Evolutionary conservation across 352 stramenopile genomes (phyloP), one percentile per base, ranked within the genome.

Genomic region (Phytophthora niederhauseri): DNA sequence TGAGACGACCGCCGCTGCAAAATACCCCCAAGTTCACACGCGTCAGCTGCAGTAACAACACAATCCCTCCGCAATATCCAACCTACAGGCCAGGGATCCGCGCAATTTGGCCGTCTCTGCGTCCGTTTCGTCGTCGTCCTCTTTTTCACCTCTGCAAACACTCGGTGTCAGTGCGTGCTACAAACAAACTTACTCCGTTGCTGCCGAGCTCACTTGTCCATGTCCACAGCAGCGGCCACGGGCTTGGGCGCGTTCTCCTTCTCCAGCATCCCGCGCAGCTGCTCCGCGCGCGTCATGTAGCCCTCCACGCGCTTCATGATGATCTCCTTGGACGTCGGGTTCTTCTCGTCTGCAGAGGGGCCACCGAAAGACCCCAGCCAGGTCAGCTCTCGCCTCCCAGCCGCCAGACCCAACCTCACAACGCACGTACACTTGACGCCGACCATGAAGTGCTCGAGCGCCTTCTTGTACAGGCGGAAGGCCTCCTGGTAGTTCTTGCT

Each of bases 21-120:
- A 20, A 2, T 6, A 17, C 17, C 41, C 41, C 36, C 17, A 54
- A 19, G 49, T 30, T 26, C 5, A 22, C 26, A 53, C 69, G n/a
- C 61, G 28, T 50, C 46, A 14, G 20, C n/a, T 19, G 54, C 34
- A 43, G 34, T 15, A 54, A 7, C n/a, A 43, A 60, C 11, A 52
- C 19, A 48, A 38, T 28, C 19, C 14, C 12, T 30, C 12, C 28
- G 2, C 41, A 22, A 22, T 9, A 12, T 12, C 38, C n/a, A 17
- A 85, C 64, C 72, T 88, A 84, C 91, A 97, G 28, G 90, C 87
- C 52, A 99, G 71, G 1, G 97, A 97, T 20, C 95, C 95, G 5
- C 97, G 85, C 31, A 99, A 81, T 79, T 99, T 99, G 15, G 90
- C 97, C 6, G 85, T 92, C 72, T 99, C 97, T 49, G 89, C 91